Percentiles rank a stretch among this genome's conserved stretches.
Evolutionary conservation across 805 yeast species (phyloP).

Genomic region (Kuraishia ogatae): DNA sequence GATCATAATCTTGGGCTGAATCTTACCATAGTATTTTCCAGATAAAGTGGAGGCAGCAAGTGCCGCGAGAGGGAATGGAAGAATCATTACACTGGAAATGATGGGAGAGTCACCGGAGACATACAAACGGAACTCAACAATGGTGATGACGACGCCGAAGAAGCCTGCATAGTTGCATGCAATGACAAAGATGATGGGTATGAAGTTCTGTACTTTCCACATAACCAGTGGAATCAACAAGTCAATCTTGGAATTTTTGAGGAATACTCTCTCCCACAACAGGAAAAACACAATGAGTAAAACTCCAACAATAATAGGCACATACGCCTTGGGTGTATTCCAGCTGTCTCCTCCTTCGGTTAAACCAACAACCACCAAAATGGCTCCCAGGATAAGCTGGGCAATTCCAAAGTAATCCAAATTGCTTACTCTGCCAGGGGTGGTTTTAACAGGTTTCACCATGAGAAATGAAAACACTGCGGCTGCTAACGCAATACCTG

Average conservation of each 20-base stretch:
- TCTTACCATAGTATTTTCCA: not conserved
- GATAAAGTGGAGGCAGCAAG: not conserved
- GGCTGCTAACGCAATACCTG: conserved; percentile 20
- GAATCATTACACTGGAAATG: not conserved
- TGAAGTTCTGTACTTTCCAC: conserved; percentile 17
- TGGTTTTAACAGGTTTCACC: conserved; percentile 18
- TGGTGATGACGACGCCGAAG: not conserved
- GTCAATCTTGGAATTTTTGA: conserved; percentile 6
- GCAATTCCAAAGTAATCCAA: conserved; percentile 28
- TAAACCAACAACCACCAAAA: conserved; percentile 32
- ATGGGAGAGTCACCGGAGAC: not conserved
- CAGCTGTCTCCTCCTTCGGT: conserved; percentile 37
- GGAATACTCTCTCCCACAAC: conserved; percentile 19
- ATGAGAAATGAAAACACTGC: conserved; percentile 19
- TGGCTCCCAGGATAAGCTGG: conserved; percentile 23
- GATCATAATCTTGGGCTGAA: not conserved
- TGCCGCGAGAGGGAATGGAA: not conserved
- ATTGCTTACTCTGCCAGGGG: conserved; percentile 13
- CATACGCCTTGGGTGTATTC: conserved; percentile 30
- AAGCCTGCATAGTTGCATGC: not conserved
- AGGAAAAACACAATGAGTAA: conserved; percentile 18
- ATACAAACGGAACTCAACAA: not conserved
- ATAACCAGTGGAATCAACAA: conserved; percentile 21
- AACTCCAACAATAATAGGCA: conserved; percentile 30
- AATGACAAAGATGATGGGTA: not conserved